Evolutionary conservation across 2,329 filamentous ascomycete species (phyloP).

Genomic region (Chalara sp.): DNA sequence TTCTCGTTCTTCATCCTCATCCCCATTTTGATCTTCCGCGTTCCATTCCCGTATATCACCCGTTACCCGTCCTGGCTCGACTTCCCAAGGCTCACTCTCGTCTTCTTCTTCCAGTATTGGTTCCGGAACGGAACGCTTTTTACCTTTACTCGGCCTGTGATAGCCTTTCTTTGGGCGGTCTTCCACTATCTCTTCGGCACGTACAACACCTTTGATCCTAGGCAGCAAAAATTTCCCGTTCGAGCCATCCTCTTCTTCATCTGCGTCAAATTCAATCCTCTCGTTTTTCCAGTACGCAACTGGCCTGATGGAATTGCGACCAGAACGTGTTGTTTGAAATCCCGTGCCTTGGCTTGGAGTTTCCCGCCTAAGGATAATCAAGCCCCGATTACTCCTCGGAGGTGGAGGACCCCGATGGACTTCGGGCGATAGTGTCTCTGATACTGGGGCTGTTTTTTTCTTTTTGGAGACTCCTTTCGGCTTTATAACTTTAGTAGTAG

Average conservation of each 20-base stretch:
- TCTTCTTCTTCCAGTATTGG: constrained; percentile 40
- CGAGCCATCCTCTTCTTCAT: constrained; percentile 39
- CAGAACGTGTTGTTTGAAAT: constrained; percentile 61
- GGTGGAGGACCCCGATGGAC: constrained; percentile 26
- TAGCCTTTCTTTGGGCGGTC: constrained; percentile 21
- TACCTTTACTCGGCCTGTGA: constrained; percentile 18
- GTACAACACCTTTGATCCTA: constrained; percentile 70
- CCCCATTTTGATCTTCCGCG: constrained; percentile 49
- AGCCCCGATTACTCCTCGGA: constrained; percentile 39
- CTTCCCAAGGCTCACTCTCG: constrained; percentile 64
- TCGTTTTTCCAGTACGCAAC: constrained; percentile 86
- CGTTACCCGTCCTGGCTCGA: constrained; percentile 53
- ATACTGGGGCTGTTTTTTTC: constrained; percentile 14
- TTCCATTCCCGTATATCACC: constrained; percentile 62
- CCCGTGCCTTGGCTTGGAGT: constrained; percentile 28
- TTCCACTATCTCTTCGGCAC: constrained; percentile 55
- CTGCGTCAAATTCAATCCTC: constrained; percentile 60
- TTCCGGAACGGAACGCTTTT: constrained; percentile 15
- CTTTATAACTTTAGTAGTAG: constrained; percentile 8
- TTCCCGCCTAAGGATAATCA: constrained; percentile 44
- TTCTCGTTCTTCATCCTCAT: constrained; percentile 46
- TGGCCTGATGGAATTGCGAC: constrained; percentile 70
- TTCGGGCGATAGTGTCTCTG: constrained; percentile 19
- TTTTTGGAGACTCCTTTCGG: constrained; percentile 12
- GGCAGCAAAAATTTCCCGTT: constrained; percentile 56